Evolutionary conservation across 768 basidiomycete species (phyloP), one percentile per base, ranked within the genome.

Genomic region (Boletus rubroflammeus): DNA sequence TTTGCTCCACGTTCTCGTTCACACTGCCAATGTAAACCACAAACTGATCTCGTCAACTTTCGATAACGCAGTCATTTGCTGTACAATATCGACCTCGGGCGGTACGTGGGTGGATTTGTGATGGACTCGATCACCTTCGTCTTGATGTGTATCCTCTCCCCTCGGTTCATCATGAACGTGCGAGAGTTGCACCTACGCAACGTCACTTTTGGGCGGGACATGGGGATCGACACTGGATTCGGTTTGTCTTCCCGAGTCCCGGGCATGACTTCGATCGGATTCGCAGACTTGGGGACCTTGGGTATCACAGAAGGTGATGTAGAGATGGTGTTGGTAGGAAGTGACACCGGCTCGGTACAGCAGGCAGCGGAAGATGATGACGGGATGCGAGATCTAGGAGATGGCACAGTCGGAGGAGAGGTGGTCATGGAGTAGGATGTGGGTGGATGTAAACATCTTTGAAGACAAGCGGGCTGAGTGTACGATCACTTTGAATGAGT

Each of bases 131-230:
- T 56, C 26, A 4, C 31, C 15, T 23, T 26, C 41, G 13, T 52
- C 32, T 3, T 42, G 4, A 23, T 60, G 50, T 63, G 46, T 17
- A n/a, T 36, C 9, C 43, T 64, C 44, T 28, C 58, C 3, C 58
- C 63, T 10, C 60, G 63, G 8, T 65, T 64, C 44, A 54, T 64
- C 26, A 45, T 64, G 19, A 60, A 36, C 44, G 45, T 65, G 26
- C 61, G 63, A 11, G 56, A 55, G 26, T 1, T 58, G 42, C 28
- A 60, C 41, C 1, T 11, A 6, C 38, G 14, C 17, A 50, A 15
- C n/a, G 6, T 40, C 14, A 3, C 17, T 6, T 15, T 8, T 15
- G 29, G 14, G 15, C 9, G 28, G 36, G 28, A 32, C 5, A 13
- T 7, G 2, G 53, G 47, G 23, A 40, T 63, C 28, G 62, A 63